Evolutionary conservation across 2,329 filamentous ascomycete genomes (phyloP).

Genomic region (Chrysosporium keratinophilum): DNA sequence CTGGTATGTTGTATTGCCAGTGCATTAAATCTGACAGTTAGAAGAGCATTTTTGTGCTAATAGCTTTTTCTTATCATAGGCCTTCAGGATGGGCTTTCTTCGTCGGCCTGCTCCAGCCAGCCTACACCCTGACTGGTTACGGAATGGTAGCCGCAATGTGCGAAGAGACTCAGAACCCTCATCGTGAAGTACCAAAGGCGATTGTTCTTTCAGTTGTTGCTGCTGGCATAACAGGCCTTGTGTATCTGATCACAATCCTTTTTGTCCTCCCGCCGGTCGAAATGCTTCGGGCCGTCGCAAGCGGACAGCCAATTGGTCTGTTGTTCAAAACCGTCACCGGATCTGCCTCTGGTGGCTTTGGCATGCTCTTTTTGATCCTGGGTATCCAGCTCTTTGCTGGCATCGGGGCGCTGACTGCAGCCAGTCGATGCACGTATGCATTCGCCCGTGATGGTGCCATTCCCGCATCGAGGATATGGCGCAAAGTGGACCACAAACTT

Average conservation of each 20-base stretch:
- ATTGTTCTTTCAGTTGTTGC: conserved; percentile 60
- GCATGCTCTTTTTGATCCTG: conserved; percentile 62
- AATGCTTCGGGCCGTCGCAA: conserved; percentile 53
- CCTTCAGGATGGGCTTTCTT: conserved; percentile 62
- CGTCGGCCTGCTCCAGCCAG: conserved; percentile 57
- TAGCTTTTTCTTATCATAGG: conserved; percentile 28
- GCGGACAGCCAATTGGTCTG: conserved; percentile 63
- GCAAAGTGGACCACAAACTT: conserved; percentile 52
- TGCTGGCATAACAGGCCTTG: conserved; percentile 53
- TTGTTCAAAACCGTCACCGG: conserved; percentile 68
- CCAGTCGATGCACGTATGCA: conserved; percentile 63
- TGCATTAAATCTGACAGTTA: not conserved
- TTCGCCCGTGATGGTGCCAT: conserved; percentile 68
- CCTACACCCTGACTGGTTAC: conserved; percentile 45
- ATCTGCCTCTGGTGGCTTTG: conserved; percentile 62
- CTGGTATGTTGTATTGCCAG: conserved; percentile 38
- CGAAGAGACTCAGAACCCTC: conserved; percentile 60
- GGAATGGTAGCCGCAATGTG: conserved; percentile 64
- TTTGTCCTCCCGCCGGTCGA: conserved; percentile 63
- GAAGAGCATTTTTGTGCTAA: conserved; percentile 7
- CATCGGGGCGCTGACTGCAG: conserved; percentile 62
- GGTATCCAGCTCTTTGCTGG: conserved; percentile 70
- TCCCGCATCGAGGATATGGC: conserved; percentile 58
- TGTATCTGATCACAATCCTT: conserved; percentile 63
- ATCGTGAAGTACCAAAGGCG: conserved; percentile 58